Evolutionary conservation across 352 stramenopile species (phyloP).

Genomic region (Globisporangium nodosum): DNA sequence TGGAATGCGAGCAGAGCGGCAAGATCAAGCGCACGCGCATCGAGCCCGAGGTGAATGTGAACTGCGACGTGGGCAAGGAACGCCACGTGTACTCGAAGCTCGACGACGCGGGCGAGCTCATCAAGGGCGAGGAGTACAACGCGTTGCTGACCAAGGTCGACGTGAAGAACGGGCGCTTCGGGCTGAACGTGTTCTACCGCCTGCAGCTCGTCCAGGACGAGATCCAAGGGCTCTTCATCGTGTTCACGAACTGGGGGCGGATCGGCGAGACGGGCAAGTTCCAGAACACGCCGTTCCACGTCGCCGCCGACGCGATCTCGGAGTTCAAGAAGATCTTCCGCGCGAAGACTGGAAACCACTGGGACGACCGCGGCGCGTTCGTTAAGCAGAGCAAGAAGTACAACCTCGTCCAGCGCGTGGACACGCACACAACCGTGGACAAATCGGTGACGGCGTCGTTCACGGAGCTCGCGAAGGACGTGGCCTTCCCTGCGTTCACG

Average conservation of each 20-base stretch:
- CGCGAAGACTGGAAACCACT: conserved; percentile 71
- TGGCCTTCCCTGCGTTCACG: conserved; percentile 25
- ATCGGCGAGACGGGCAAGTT: conserved; percentile 74
- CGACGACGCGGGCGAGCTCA: conserved; percentile 17
- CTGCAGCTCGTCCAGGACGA: conserved; percentile 67
- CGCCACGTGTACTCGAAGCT: conserved; percentile 32
- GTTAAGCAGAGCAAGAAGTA: conserved; percentile 66
- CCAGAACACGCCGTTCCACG: conserved; percentile 70
- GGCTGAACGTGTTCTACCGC: conserved; percentile 74
- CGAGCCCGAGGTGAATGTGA: conserved; percentile 37
- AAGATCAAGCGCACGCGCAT: conserved; percentile 49
- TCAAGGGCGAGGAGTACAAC: conserved; percentile 41
- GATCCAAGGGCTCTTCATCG: conserved; percentile 60
- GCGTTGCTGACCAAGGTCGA: conserved; percentile 72
- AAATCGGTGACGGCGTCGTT: conserved; percentile 54
- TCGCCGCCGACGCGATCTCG: conserved; percentile 34
- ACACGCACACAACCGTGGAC: conserved; percentile 48
- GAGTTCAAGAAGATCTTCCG: conserved; percentile 84
- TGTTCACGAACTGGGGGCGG: conserved; percentile 80
- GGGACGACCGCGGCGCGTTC: conserved; percentile 41
- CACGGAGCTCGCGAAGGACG: conserved; percentile 25
- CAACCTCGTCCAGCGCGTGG: conserved; percentile 61
- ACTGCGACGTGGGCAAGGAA: conserved; percentile 57
- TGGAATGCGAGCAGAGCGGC: conserved; percentile 38
- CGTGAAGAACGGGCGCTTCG: conserved; percentile 61